phyloP scores from a whole-genome alignment of 768 basidiomycete genomes.

The Mycena alexandri region DNA sequence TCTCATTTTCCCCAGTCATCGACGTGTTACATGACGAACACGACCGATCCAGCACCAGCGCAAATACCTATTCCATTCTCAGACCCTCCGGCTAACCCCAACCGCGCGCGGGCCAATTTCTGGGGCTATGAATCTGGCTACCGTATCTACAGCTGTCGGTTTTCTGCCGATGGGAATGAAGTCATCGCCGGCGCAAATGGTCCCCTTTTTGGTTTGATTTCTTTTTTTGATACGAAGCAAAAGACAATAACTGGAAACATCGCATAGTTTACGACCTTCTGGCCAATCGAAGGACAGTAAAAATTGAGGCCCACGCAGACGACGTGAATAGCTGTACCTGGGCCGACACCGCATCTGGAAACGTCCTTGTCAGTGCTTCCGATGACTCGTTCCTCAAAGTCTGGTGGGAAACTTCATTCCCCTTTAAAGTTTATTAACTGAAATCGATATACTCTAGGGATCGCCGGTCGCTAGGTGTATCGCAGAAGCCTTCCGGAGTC shows the following conservation, averaged over 20 bases:
- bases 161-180: slow-evolving; percentile 96
- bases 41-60: slow-evolving; percentile 68
- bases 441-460: slow-evolving; percentile 55
- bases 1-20: slow-evolving; percentile 62
- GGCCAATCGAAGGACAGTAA: slow-evolving; percentile 81
- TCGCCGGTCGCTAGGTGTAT: slow-evolving; percentile 65
- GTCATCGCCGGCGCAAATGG: slow-evolving; percentile 93
- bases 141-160: slow-evolving; percentile 94
- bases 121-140: slow-evolving; percentile 62
- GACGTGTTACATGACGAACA: slow-evolving; percentile 81
- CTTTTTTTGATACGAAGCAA: slow-evolving; percentile 17
- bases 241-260: slow-evolving; percentile 14
- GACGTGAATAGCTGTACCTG: slow-evolving; percentile 98
- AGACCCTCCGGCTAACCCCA: slow-evolving; percentile 51
- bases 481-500: slow-evolving; percentile 88
- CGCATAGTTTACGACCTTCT: slow-evolving; percentile 89
- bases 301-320: slow-evolving; percentile 87
- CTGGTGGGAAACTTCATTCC: slow-evolving; percentile 73
- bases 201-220: slow-evolving; percentile 75
- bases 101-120: slow-evolving; percentile 44
- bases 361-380: slow-evolving; percentile 94
- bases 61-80: slow-evolving; percentile 75
- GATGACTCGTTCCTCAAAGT: slow-evolving; percentile 97
- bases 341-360: slow-evolving; percentile 93
- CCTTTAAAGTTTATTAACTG: slow-evolving; percentile 57